Conservation (phyloP, 140 eudicot species). For the Erigeron philadelphicus region DNA sequence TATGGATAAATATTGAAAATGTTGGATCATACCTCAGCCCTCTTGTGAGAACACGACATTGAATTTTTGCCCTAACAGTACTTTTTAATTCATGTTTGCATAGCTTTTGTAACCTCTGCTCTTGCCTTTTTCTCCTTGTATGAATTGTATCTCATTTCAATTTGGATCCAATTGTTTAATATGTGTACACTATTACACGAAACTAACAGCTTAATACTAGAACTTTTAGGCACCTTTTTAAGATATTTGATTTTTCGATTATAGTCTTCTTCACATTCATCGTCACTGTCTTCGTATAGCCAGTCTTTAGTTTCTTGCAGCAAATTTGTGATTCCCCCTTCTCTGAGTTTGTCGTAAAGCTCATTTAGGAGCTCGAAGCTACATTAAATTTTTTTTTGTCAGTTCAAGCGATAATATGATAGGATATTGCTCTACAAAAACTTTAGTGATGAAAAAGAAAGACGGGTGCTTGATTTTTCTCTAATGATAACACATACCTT, state of each 20-base stretch:
- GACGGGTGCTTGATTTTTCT: too few species aligned
- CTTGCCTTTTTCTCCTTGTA: slow-evolving; percentile 65
- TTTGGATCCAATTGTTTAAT: slow-evolving; percentile 43
- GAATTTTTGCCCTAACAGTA: slow-evolving; percentile 39
- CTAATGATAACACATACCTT: slow-evolving; percentile 42
- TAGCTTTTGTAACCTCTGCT: slow-evolving; percentile 36
- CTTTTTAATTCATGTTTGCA: slow-evolving; percentile 41
- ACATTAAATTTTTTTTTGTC: too few species aligned
- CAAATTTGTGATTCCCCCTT: slow-evolving; percentile 42
- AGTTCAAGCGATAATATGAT: neutral
- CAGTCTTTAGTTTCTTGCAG: slow-evolving; percentile 76
- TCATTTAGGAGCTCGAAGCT: slow-evolving; percentile 57
- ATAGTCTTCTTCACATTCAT: slow-evolving; percentile 69
- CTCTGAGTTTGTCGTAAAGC: slow-evolving; percentile 55
- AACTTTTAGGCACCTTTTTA: slow-evolving; percentile 44
- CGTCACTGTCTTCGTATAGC: slow-evolving; percentile 90
- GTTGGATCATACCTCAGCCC: slow-evolving; percentile 38
- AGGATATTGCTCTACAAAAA: too few species aligned
- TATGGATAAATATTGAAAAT: neutral
- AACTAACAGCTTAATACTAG: neutral
- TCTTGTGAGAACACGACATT: slow-evolving; percentile 39
- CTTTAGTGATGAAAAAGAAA: too few species aligned
- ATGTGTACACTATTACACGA: neutral
- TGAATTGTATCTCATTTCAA: slow-evolving; percentile 60
- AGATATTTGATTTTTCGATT: slow-evolving; percentile 45